These are phyloP conservation scores for Fusarium sp. DNA, from an alignment of 2,329 filamentous ascomycete species.

Conservation along the genomic window DNA sequence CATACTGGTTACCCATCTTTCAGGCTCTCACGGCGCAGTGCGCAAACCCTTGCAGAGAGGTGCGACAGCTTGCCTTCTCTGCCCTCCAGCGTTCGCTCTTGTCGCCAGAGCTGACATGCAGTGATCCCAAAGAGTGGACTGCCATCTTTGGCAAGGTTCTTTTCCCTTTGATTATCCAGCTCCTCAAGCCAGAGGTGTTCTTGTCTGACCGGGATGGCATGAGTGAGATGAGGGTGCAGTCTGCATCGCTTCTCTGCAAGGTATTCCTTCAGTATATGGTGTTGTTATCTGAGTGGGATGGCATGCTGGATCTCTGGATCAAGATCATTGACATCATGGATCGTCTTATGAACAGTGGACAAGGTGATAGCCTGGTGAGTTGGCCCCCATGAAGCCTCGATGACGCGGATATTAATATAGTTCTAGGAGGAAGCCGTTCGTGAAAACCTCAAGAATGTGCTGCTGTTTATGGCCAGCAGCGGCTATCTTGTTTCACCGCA, in stretches of 20 bases:
- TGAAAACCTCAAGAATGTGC: constrained; percentile 94
- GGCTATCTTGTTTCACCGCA: constrained; percentile 82
- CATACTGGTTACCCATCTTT: constrained; percentile 97
- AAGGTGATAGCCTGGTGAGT: constrained; percentile 87
- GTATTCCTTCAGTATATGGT: constrained; percentile 96
- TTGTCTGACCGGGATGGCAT: constrained; percentile 91
- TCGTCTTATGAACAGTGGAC: constrained; percentile 93
- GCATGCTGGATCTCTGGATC: constrained; percentile 91
- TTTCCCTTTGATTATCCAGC: constrained; percentile 87
- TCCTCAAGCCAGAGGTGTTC: constrained; percentile 95
- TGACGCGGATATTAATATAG: constrained; percentile 25
- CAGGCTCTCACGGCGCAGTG: constrained; percentile 89
- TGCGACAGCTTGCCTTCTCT: constrained; percentile 88
- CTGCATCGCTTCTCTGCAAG: constrained; percentile 90
- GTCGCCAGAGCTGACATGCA: constrained; percentile 85
- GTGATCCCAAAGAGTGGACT: constrained; percentile 90
- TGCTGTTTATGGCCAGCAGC: constrained; percentile 93
- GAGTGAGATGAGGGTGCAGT: constrained; percentile 94
- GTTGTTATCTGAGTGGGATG: constrained; percentile 84
- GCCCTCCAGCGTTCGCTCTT: constrained; percentile 88
- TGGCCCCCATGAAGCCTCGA: neutral
- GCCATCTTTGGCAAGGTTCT: constrained; percentile 94
- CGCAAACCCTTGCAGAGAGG: constrained; percentile 92
- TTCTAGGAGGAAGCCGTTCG: constrained; percentile 90
- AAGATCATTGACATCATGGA: constrained; percentile 96